These are phyloP conservation scores for Physaria fendleri DNA, from an alignment of 345 rosid species.

Conservation along the genomic window DNA sequence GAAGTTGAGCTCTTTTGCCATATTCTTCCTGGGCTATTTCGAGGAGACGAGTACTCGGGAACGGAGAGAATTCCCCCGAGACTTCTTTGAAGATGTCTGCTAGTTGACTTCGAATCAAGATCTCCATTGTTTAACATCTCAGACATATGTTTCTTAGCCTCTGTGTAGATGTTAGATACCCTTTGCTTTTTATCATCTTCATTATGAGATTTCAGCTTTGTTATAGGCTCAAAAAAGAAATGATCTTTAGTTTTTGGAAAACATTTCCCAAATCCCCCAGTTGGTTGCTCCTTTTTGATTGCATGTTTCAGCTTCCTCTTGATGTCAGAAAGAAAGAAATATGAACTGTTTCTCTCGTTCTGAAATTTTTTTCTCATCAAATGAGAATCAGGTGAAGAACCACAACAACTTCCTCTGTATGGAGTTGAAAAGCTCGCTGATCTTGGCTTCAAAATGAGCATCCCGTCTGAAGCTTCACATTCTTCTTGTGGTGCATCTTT, in stretches of 20 bases:
- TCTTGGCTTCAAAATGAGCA: constrained; percentile 82
- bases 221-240: constrained; percentile 75
- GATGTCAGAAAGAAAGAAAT: constrained; percentile 61
- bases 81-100: constrained; percentile 44
- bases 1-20: constrained; percentile 39
- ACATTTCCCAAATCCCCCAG: constrained; percentile 34
- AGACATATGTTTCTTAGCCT: constrained; percentile 91
- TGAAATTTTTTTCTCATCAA: constrained; percentile 33
- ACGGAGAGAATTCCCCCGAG: constrained; percentile 79
- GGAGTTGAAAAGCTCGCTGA: constrained; percentile 33
- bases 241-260: constrained; percentile 67
- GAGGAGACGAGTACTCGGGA: constrained; percentile 66
- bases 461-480: constrained; percentile 51
- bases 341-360: constrained; percentile 51
- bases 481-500: constrained; percentile 45
- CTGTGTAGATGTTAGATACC: constrained; percentile 62
- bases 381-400: constrained; percentile 35
- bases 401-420: constrained; percentile 34
- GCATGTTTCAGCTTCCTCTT: constrained; percentile 80
- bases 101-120: constrained; percentile 39
- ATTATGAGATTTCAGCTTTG: constrained; percentile 47
- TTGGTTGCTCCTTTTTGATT: constrained; percentile 67
- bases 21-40: constrained; percentile 63
- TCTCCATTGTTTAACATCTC: constrained; percentile 66
- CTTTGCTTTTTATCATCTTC: constrained; percentile 38